Conservation (phyloP, 2,329 filamentous ascomycete species). For the Paraphoma chrysanthemicola region DNA sequence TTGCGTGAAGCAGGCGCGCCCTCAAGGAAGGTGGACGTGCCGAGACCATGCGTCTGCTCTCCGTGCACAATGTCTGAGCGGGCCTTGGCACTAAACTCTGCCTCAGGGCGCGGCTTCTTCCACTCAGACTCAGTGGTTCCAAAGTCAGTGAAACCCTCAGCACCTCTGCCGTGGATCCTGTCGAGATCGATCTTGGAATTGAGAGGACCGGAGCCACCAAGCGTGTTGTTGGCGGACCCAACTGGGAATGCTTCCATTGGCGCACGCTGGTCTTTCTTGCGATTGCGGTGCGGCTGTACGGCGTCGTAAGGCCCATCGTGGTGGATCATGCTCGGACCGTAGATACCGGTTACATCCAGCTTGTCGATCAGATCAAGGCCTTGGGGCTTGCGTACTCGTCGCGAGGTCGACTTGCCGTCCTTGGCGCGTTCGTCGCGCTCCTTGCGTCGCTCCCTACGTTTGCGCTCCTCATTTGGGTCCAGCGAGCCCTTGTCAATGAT, state of each 20-base stretch:
- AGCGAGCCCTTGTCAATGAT: slow-evolving; percentile 67
- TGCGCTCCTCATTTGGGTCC: slow-evolving; percentile 68
- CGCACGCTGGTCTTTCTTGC: slow-evolving; percentile 79
- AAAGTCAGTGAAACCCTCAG: slow-evolving; percentile 89
- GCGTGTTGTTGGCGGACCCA: slow-evolving; percentile 87
- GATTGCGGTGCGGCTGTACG: slow-evolving; percentile 92
- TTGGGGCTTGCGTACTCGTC: slow-evolving; percentile 50
- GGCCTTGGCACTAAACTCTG: slow-evolving; percentile 50
- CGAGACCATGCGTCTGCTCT: slow-evolving; percentile 81
- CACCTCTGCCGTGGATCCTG: slow-evolving; percentile 82
- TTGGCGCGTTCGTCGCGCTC: slow-evolving; percentile 57
- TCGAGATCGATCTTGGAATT: slow-evolving; percentile 84
- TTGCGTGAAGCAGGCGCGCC: slow-evolving; percentile 85
- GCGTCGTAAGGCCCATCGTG: slow-evolving; percentile 98
- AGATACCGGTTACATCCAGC: slow-evolving; percentile 94
- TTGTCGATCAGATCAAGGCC: slow-evolving; percentile 92
- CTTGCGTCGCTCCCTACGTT: slow-evolving; percentile 56
- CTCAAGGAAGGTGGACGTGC: slow-evolving; percentile 94
- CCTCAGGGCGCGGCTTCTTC: slow-evolving; percentile 43
- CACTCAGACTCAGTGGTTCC: slow-evolving; percentile 49
- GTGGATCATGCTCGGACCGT: slow-evolving; percentile 92
- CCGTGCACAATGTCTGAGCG: slow-evolving; percentile 77
- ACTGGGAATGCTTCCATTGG: slow-evolving; percentile 97
- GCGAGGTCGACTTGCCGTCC: slow-evolving; percentile 47
- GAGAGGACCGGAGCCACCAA: slow-evolving; percentile 86